Evolutionary conservation across 257 asterid species (phyloP).

Genomic region (Cruciata laevipes): DNA sequence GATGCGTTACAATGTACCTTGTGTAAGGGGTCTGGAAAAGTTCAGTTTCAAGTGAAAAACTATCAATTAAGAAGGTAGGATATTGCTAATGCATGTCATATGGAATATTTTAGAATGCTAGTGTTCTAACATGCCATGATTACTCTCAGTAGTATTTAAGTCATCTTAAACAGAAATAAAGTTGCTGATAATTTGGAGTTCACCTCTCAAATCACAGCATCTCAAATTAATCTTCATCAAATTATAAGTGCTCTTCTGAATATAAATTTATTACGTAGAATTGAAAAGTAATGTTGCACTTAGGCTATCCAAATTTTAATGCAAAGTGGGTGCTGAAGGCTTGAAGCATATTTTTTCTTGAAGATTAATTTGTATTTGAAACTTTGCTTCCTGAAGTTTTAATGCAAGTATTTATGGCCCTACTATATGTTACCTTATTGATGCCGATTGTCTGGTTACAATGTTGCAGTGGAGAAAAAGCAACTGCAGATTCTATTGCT

Average conservation of each 20-base stretch:
- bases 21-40: slow-evolving; percentile 94
- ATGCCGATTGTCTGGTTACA: background rate
- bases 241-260: background rate
- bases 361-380: background rate
- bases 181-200: background rate
- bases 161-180: slow-evolving; percentile 3
- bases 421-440: slow-evolving; percentile 6
- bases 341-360: background rate
- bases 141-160: background rate
- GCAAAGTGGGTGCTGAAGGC: background rate
- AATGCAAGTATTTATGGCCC: background rate
- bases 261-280: background rate
- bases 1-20: slow-evolving; percentile 87
- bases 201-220: background rate
- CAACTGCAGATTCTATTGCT: slow-evolving; percentile 85
- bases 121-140: background rate
- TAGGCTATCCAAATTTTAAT: background rate
- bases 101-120: background rate
- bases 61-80: slow-evolving; percentile 71
- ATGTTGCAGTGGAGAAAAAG: slow-evolving; percentile 78
- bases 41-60: slow-evolving; percentile 83
- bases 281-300: background rate
- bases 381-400: background rate
- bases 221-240: too few species aligned
- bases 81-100: slow-evolving; percentile 5